A percentile compares a stretch with the other conserved stretches of the same genome.
Evolutionary conservation across 306 rosid species (phyloP).

Genomic region (Fagus sylvatica): DNA sequence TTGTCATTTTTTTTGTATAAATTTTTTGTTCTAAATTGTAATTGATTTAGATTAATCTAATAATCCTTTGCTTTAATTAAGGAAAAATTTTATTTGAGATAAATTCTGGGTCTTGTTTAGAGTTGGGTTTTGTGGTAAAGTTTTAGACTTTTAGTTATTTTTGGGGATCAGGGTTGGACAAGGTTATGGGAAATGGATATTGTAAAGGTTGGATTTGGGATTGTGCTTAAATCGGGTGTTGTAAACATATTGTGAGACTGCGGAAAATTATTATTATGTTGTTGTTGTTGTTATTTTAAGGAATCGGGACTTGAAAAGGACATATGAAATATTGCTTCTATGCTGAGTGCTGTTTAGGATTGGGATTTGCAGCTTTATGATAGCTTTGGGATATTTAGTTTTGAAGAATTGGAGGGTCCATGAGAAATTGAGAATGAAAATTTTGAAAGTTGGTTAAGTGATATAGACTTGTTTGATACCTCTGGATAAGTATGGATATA

Average conservation of each 20-base stretch:
- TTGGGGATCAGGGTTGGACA: background rate
- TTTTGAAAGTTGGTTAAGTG: background rate
- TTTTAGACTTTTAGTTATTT: background rate
- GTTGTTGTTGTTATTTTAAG: background rate
- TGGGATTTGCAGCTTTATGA: constrained; percentile 8
- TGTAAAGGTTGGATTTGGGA: background rate
- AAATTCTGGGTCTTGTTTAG: constrained; percentile 4
- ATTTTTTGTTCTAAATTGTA: too few relatives aligned
- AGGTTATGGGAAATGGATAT: background rate
- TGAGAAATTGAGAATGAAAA: background rate
- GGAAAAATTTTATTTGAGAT: background rate
- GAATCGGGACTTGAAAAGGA: background rate
- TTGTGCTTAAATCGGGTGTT: background rate
- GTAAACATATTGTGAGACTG: background rate
- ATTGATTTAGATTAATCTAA: too few relatives aligned
- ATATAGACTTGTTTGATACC: too few relatives aligned
- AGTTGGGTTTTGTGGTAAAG: background rate
- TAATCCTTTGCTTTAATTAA: too few relatives aligned
- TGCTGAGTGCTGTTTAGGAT: background rate
- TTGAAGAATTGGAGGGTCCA: background rate
- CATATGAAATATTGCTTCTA: background rate
- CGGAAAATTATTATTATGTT: background rate
- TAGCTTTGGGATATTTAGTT: background rate
- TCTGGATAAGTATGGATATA: too few relatives aligned
- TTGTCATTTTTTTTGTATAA: background rate